Conservation (phyloP, 2,329 filamentous ascomycete genomes). For the Seiridium unicorne region DNA sequence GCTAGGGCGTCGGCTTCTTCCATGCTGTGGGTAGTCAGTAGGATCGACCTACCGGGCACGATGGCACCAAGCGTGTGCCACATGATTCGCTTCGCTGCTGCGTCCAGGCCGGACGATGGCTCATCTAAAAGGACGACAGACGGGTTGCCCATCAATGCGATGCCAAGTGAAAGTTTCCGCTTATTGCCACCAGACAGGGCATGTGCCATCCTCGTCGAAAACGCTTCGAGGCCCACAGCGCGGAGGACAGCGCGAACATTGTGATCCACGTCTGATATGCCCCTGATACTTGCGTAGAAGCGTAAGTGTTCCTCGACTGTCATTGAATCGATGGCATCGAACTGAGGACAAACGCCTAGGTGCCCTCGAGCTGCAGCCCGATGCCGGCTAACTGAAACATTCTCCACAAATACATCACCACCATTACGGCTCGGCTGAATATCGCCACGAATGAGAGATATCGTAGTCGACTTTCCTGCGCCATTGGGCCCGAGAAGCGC, state of each 20-base stretch:
- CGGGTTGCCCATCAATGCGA: conserved; percentile 90
- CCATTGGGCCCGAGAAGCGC: conserved; percentile 88
- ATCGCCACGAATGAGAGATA: conserved; percentile 87
- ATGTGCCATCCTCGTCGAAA: conserved; percentile 71
- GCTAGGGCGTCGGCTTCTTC: conserved; percentile 92
- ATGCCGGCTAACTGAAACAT: conserved; percentile 69
- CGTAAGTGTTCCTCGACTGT: conserved; percentile 81
- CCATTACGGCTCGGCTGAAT: conserved; percentile 66
- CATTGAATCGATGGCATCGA: conserved; percentile 87
- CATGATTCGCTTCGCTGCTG: conserved; percentile 88
- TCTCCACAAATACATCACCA: conserved; percentile 81
- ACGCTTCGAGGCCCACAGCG: conserved; percentile 74
- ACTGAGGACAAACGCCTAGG: conserved; percentile 89
- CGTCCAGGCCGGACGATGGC: conserved; percentile 84
- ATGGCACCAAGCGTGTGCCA: conserved; percentile 80
- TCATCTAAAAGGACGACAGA: conserved; percentile 86
- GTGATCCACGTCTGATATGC: conserved; percentile 70
- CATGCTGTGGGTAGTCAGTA: conserved; percentile 93
- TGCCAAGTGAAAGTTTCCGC: conserved; percentile 84
- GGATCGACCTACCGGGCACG: conserved; percentile 73
- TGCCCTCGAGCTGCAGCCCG: conserved; percentile 71
- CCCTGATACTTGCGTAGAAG: conserved; percentile 85
- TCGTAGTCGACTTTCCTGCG: conserved; percentile 87
- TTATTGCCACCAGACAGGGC: conserved; percentile 89
- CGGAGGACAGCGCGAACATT: conserved; percentile 78